Conservation (phyloP, 2,329 filamentous ascomycete species). For the Metarhizium humberi region DNA sequence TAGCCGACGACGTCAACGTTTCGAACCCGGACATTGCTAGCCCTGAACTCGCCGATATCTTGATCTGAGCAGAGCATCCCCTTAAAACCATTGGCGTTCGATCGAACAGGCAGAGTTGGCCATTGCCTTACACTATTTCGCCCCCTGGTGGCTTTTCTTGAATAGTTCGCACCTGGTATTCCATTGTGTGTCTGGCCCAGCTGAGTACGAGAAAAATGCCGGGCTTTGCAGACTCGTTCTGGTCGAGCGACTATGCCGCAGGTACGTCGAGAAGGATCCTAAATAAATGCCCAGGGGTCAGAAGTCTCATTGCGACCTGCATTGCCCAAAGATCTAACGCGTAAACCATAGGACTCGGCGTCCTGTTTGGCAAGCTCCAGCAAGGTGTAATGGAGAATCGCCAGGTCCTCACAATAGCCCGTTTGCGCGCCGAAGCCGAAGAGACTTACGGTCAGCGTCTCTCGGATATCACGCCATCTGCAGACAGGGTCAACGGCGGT, state of each 20-base stretch:
- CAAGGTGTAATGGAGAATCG: constrained; percentile 94
- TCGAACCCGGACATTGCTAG: not conserved
- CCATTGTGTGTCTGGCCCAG: constrained; percentile 1
- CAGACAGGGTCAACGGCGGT: constrained; percentile 74
- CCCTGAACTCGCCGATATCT: not conserved
- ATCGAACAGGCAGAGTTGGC: not conserved
- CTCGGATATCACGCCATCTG: constrained; percentile 69
- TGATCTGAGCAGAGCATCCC: not conserved
- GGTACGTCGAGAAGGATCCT: constrained; percentile 39
- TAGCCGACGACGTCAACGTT: not conserved
- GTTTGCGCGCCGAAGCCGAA: constrained; percentile 91
- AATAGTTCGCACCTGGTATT: not conserved
- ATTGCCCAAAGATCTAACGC: not conserved
- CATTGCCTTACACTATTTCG: not conserved
- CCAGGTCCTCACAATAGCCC: constrained; percentile 83
- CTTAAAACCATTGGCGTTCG: not conserved
- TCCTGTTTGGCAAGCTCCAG: constrained; percentile 92
- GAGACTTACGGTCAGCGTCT: constrained; percentile 78
- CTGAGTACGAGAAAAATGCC: constrained; percentile 50
- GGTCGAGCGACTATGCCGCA: constrained; percentile 95
- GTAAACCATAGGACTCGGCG: constrained; percentile 58
- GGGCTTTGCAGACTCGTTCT: constrained; percentile 91
- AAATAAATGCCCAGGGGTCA: not conserved
- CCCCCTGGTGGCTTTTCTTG: not conserved
- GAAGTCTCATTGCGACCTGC: not conserved